Conservation (phyloP, 2,329 filamentous ascomycete species). For the Sporothrix luriei region DNA sequence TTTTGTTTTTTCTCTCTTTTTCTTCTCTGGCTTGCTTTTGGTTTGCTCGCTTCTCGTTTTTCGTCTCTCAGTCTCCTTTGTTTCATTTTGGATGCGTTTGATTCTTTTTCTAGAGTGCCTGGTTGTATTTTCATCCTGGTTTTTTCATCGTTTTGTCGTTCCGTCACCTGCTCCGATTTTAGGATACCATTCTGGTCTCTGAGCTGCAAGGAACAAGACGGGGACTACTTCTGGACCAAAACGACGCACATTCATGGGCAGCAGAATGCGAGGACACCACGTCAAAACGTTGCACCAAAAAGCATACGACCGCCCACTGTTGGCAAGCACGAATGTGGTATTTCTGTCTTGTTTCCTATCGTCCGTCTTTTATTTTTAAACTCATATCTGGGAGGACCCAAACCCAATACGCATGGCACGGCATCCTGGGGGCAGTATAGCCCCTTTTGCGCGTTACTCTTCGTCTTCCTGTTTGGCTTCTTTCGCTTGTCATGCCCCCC, state of each 20-base stretch:
- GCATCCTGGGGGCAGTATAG: not conserved
- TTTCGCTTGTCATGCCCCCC: not conserved
- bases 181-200: too few relatives aligned
- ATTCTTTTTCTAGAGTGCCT: too few relatives aligned
- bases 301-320: not conserved
- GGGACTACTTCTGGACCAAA: not conserved
- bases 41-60: too few relatives aligned
- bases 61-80: too few relatives aligned
- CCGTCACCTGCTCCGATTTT: too few relatives aligned
- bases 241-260: too few relatives aligned
- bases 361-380: not conserved
- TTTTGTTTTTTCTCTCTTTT: not conserved
- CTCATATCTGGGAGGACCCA: not conserved
- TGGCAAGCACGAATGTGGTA: not conserved
- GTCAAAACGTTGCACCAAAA: not conserved
- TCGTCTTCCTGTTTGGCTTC: not conserved
- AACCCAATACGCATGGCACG: not conserved
- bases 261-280: not conserved
- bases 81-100: too few relatives aligned
- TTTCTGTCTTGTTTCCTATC: slow-evolving; percentile 3
- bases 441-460: not conserved
- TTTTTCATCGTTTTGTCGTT: too few relatives aligned
- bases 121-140: too few relatives aligned
- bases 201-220: not conserved
- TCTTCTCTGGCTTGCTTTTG: too few relatives aligned